A percentile compares a stretch with the other conserved stretches of the same genome.
Evolutionary conservation across 2,329 filamentous ascomycete species (phyloP).

Genomic region (Onygenales sp.): DNA sequence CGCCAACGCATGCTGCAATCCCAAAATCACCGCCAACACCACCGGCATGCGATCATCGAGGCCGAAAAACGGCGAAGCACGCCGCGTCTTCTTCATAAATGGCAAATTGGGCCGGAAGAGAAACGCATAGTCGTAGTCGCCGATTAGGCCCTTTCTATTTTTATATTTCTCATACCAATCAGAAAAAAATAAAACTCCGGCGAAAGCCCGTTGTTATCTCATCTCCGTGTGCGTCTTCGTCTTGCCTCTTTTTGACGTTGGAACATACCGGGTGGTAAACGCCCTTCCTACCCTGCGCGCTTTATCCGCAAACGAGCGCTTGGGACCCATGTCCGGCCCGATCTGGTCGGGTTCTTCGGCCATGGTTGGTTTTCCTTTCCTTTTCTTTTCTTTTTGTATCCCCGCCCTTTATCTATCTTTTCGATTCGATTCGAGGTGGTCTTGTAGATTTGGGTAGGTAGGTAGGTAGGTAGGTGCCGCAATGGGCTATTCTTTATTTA

Average conservation of each 20-base stretch:
- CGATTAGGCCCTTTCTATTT: conserved; percentile 61
- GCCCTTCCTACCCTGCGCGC: conserved; percentile 24
- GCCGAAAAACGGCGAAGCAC: conserved; percentile 59
- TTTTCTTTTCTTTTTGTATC: background rate
- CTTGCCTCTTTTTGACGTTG: background rate
- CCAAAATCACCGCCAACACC: conserved; percentile 55
- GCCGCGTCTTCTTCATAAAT: conserved; percentile 58
- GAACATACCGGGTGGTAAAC: conserved; percentile 33
- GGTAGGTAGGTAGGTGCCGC: no score
- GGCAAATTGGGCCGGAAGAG: conserved; percentile 75
- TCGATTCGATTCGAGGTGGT: background rate
- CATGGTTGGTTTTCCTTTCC: background rate
- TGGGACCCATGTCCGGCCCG: conserved; percentile 30
- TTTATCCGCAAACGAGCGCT: conserved; percentile 27
- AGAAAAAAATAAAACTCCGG: background rate
- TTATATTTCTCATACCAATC: background rate
- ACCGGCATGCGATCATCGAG: conserved; percentile 60
- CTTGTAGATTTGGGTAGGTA: no score
- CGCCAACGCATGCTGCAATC: conserved; percentile 59
- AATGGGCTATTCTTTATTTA: no score
- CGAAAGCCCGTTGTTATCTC: background rate
- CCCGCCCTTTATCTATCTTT: background rate
- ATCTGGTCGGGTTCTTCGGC: conserved; percentile 36
- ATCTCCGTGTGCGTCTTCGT: background rate
- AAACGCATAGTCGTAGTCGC: conserved; percentile 82